Base-by-base conservation (phyloP, 1,139 yeast genomes). In the Waltiozyma sp. region DNA sequence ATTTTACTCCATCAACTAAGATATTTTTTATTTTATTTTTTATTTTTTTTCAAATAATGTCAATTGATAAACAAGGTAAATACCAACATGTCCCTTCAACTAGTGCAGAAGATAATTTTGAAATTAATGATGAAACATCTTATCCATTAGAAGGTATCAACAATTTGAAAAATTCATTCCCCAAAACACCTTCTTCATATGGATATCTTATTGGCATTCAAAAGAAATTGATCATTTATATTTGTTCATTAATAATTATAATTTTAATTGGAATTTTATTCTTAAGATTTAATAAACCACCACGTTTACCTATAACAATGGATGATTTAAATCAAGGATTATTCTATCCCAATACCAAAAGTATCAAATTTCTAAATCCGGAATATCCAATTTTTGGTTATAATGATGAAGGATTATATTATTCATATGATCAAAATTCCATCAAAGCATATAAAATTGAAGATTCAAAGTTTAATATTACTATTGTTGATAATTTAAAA, bases 401-500 rank as follows among this genome's bases (percentile, higher is more conserved):
- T 47, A 13, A 40, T 38, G 48, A 66, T 47, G 64, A 66, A 19
- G 70, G 70, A 1, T 43, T 63, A 10, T 64, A 58, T 45, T 51
- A 49, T 42, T 47, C 58, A 8, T 46, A 51, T 3, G 54, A 51
- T 8, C 39, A 43, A 3, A 31, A 31, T 3, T 10, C 11, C 4
- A 54, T 62, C 34, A 49, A 54, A 2, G 68, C 62, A 1, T 55
- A 54, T 35, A 65, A 64, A 23, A 47, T 52, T 7, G 18, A 45
- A 9, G 67, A 70, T 38, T 63, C 68, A 43, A 71, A 73, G 51
- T 62, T 47, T 41, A 35, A 40, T 1, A 45, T 50, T 19, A 49
- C 48, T n/a, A 40, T 66, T 9, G 81, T 84, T 77, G 55, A 58
- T 1, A 28, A 43, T 7, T 46, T 51, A n/a, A 41, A 39, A 2